A percentile compares a stretch with the other conserved stretches of the same genome.
These are phyloP conservation scores for Rhizopus microsporus DNA, from an alignment of 371 early-diverging fungal genomes.

Conservation along the genomic window DNA sequence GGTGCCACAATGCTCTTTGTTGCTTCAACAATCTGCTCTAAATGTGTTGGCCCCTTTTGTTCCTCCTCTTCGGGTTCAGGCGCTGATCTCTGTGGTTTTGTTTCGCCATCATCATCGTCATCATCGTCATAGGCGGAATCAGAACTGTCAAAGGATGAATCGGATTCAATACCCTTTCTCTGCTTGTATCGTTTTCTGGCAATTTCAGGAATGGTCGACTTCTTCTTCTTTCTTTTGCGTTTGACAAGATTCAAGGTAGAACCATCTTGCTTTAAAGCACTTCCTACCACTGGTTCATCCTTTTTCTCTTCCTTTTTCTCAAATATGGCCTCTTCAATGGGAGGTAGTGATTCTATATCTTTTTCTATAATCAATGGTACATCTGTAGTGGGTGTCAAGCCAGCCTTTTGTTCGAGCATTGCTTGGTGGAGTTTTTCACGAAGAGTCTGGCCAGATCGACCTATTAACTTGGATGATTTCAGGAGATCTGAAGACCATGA, in stretches of 20 bases:
- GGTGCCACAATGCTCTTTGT: conserved; percentile 32
- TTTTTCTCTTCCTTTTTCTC: conserved; percentile 4
- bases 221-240: conserved; percentile 53
- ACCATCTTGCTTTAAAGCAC: conserved; percentile 50
- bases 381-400: conserved; percentile 53
- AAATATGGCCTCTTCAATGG: conserved; percentile 14
- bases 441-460: conserved; percentile 68
- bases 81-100: conserved; percentile 33
- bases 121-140: conserved; percentile 60
- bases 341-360: conserved; percentile 30
- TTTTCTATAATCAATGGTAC: conserved; percentile 53
- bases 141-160: conserved; percentile 68
- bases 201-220: conserved; percentile 46
- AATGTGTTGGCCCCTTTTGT: conserved; percentile 39
- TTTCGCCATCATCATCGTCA: conserved; percentile 42
- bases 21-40: conserved; percentile 47
- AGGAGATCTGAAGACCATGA: conserved; percentile 75
- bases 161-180: conserved; percentile 56
- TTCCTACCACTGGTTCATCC: conserved; percentile 35
- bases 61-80: conserved; percentile 46
- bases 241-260: conserved; percentile 31
- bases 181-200: conserved; percentile 48
- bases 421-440: conserved; percentile 76
- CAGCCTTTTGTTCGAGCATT: conserved; percentile 71
- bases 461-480: conserved; percentile 77